Percentiles rank a stretch among this genome's conserved stretches.
phyloP scores from a whole-genome alignment of 306 rosid genomes.

The Inga leiocalycina region DNA sequence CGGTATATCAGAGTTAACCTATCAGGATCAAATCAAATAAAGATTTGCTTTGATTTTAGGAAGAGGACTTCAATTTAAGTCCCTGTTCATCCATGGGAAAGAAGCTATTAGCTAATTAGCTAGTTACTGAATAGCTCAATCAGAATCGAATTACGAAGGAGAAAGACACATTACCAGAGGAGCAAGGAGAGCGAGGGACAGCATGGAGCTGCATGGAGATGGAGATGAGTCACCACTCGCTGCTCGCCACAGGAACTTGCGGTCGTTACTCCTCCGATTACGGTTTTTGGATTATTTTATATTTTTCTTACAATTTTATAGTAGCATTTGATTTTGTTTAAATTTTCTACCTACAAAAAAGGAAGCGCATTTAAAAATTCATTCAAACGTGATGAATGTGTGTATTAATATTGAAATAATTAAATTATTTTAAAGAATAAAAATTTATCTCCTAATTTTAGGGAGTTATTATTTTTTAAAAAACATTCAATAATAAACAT shows the following conservation, averaged over 20 bases:
- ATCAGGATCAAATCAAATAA: background rate
- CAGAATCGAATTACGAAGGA: background rate
- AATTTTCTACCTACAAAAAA: too few relatives aligned
- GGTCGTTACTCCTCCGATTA: background rate
- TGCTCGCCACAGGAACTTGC: background rate
- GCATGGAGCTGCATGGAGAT: slow-evolving; percentile 24
- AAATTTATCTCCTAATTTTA: background rate
- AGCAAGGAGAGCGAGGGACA: slow-evolving; percentile 19
- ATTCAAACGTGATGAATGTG: too few relatives aligned
- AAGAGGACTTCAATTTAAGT: background rate
- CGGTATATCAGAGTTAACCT: too few relatives aligned
- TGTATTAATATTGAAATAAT: too few relatives aligned
- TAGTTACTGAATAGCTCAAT: background rate
- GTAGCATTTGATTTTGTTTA: too few relatives aligned
- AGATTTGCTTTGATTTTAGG: background rate
- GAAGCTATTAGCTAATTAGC: background rate
- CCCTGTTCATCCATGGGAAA: background rate
- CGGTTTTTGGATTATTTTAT: background rate
- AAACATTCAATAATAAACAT: background rate
- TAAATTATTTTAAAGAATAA: background rate
- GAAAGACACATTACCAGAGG: slow-evolving; percentile 10
- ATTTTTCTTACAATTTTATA: too few relatives aligned
- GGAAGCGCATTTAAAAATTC: too few relatives aligned
- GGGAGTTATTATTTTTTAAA: background rate
- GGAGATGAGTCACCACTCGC: background rate